Conservation (phyloP, 352 stramenopile genomes). For the Pythium biforme region DNA sequence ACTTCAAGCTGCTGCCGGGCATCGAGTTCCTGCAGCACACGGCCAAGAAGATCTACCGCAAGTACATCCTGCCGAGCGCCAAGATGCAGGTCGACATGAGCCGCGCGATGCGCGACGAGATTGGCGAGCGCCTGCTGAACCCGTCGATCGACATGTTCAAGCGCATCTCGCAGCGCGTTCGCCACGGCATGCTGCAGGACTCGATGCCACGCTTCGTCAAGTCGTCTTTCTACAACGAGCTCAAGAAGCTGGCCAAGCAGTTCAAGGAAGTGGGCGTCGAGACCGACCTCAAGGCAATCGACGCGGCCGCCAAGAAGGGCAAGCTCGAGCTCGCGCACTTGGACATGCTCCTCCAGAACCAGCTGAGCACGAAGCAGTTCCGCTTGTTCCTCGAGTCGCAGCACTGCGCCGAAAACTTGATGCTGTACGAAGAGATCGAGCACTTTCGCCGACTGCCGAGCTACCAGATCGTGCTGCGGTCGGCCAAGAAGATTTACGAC, state of each 20-base stretch:
- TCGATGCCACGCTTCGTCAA: conserved; percentile 80
- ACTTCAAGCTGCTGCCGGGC: conserved; percentile 75
- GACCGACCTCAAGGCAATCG: conserved; percentile 48
- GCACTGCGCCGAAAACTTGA: conserved; percentile 80
- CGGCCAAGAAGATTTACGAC: conserved; percentile 83
- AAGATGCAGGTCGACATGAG: conserved; percentile 86
- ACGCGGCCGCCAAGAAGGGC: conserved; percentile 59
- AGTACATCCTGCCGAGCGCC: conserved; percentile 75
- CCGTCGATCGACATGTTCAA: conserved; percentile 87
- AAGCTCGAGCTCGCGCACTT: conserved; percentile 77
- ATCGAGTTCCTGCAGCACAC: conserved; percentile 85
- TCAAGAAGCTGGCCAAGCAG: conserved; percentile 44
- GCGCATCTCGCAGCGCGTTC: conserved; percentile 59
- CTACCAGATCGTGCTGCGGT: conserved; percentile 83
- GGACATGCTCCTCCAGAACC: conserved; percentile 70
- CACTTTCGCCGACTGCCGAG: conserved; percentile 74
- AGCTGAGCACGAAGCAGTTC: conserved; percentile 65
- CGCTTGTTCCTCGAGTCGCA: conserved; percentile 69
- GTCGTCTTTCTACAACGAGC: conserved; percentile 57
- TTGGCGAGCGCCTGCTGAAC: conserved; percentile 56
- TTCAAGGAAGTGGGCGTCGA: conserved; percentile 39
- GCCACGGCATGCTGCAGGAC: conserved; percentile 75
- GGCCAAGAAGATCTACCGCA: conserved; percentile 85
- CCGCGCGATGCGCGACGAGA: conserved; percentile 75
- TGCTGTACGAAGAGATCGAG: conserved; percentile 85